Evolutionary conservation across 768 basidiomycete species (phyloP), one percentile per base, ranked within the genome.

Genomic region (Lepiota brunneoincarnata): DNA sequence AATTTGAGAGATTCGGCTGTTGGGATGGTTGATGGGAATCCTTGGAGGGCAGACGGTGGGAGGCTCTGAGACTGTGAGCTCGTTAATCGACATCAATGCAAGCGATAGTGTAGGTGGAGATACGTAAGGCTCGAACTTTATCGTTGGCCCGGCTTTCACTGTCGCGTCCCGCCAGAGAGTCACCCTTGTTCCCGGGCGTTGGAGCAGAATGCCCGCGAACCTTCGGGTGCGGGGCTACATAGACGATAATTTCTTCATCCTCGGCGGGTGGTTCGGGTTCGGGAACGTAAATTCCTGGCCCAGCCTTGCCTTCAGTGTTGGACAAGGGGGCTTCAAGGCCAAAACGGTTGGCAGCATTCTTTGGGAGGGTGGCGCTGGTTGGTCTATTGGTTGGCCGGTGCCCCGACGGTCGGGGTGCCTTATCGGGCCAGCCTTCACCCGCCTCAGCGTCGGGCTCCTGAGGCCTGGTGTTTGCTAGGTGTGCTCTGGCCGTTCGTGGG

Each of bases 201-300:
- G 41, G 41, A 5, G 21, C 14, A 15, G 24, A 10, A 15, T 18
- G 34, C 18, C 5, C 24, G 7, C 26, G 51, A 34, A 43, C 1
- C 64, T 60, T 1, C 86, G 80, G 89, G 61, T 87, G 80, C 0
- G 89, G 89, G 0, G 88, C 87, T 21, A 83, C 84, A 61, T 91
- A 91, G 9, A 91, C 88, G 51, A 91, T 90, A 3, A 80, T 63
- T 52, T 91, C 89, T 17, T 87, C 86, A 26, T 83, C 83, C 24
- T 74, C 75, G 11, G 54, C 52, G 10, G 57, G 42, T 28, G 50
- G 48, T 18, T 63, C 31, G 23, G 49, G 49, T 53, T 6, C 15
- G 41, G 51, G 61, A 18, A 41, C 40, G 0, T 56, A 62, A 12
- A 57, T 43, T 17, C 61, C 40, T 2, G 55, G 24, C 9, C 57